Base-by-base conservation (phyloP, 164 flowering plant genomes). In the Cinnamomum micranthum region DNA sequence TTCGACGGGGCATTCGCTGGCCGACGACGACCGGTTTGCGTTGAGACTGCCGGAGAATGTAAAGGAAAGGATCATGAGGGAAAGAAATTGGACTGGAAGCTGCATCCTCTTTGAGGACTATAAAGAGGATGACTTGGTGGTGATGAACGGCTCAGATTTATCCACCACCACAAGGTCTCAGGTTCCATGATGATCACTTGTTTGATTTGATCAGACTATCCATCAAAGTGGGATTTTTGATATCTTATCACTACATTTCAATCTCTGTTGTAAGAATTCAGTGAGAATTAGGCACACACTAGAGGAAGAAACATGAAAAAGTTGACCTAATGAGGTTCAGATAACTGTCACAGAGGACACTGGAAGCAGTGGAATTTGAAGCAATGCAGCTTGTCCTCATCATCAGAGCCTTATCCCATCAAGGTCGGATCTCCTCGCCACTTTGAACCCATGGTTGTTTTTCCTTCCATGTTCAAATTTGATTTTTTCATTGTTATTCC, bases 1-100 rank as follows among this genome's bases (percentile, higher is more conserved):
- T 17, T 85, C 94, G 0, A 94, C 98, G 0, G 98, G 98, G 64
- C 95, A 92, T 69, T 31, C 69, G 33, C 20, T 15, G 50, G 50
- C n/a, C 41, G 33, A 27, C 19, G 69, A 66, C 19, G 50, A 66
- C 19, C 41, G 69, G 14, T 66, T 66, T 35, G 28, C 47, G 47
- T 31, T 66, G 69, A 27, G 69, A 28, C 20, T 66, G 69, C 69
- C 69, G 50, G 69, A 66, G 69, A 31, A 66, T 20, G n/a, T 66
- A 15, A 82, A 72, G 63, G 72, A 73, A 6, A 70, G 73, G 17
- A 65, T 87, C 15, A 35, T 67, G 10, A 83, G 77, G 58, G 86
- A 86, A 9, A 89, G 84, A 76, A 74, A 76, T 50, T 68, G 73
- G 69, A 77, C 88, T 2, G 77, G 70, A 71, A 92, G 97, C 76